These are phyloP conservation scores for Castanopsis chinensis DNA, from an alignment of 306 rosid species.

Conservation along the genomic window DNA sequence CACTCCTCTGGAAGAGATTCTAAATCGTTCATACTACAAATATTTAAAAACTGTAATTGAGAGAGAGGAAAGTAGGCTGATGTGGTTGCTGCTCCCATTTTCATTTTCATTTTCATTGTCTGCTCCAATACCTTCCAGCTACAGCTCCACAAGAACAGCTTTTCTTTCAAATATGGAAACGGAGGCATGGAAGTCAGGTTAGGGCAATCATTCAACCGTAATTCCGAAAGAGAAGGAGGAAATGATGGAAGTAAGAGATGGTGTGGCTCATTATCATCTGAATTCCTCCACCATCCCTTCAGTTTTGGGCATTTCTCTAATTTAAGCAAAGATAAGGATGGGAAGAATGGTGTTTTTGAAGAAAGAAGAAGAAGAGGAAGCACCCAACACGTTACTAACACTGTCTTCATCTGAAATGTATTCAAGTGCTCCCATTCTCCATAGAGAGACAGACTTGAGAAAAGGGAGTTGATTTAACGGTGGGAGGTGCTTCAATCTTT, in stretches of 20 bases:
- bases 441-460: neutral
- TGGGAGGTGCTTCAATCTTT: neutral
- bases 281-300: constrained; percentile 17
- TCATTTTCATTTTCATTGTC: no score
- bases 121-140: no score
- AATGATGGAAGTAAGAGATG: neutral
- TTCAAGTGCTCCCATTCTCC: neutral
- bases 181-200: no score
- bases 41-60: no score
- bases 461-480: neutral
- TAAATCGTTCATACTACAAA: no score
- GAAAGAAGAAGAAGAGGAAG: no score
- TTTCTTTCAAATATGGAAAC: no score
- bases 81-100: no score
- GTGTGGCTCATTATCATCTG: neutral
- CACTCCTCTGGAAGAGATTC: no score
- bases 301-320: neutral
- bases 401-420: neutral
- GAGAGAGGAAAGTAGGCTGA: no score
- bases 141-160: rapidly evolving
- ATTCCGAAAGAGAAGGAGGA: no score
- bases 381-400: no score
- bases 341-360: neutral
- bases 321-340: constrained; percentile 1
- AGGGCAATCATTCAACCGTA: rapidly evolving